These are phyloP conservation scores for Claviceps capensis DNA, from an alignment of 2,329 filamentous ascomycete species.

Conservation along the genomic window DNA sequence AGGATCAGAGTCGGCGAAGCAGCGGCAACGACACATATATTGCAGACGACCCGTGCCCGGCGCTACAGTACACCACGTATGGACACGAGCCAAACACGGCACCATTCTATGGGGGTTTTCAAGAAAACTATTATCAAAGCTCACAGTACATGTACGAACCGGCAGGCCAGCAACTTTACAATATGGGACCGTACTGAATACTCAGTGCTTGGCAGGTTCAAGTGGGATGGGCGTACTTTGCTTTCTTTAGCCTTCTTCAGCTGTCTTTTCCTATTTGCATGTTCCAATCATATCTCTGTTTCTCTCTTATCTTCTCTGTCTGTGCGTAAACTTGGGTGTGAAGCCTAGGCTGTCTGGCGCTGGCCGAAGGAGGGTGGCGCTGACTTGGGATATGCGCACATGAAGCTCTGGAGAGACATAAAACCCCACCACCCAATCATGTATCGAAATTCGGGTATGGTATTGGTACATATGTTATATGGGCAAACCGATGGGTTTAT, in stretches of 20 bases:
- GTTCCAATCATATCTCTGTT: neutral
- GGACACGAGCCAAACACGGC: slow-evolving; percentile 13
- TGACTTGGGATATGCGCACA: no score
- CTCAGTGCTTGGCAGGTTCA: neutral
- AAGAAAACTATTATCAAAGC: slow-evolving; percentile 21
- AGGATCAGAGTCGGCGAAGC: slow-evolving; percentile 30
- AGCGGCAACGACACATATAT: slow-evolving; percentile 24
- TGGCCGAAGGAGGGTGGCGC: no score
- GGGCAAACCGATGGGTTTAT: no score
- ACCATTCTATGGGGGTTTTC: slow-evolving; percentile 19
- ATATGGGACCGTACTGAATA: neutral
- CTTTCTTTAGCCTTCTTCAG: neutral
- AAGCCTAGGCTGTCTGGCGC: no score
- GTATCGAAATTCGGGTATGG: no score
- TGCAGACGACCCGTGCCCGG: slow-evolving; percentile 20
- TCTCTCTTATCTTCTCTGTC: neutral
- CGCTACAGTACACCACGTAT: slow-evolving; percentile 14
- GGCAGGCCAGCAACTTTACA: neutral
- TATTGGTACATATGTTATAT: no score
- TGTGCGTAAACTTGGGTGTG: no score
- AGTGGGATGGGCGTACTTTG: neutral
- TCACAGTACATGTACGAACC: slow-evolving; percentile 15
- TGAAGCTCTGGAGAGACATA: no score
- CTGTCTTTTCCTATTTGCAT: neutral
- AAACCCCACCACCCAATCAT: no score